Conservation (phyloP, 169 alveolate genomes). For the Cryptosporidium baileyi region DNA sequence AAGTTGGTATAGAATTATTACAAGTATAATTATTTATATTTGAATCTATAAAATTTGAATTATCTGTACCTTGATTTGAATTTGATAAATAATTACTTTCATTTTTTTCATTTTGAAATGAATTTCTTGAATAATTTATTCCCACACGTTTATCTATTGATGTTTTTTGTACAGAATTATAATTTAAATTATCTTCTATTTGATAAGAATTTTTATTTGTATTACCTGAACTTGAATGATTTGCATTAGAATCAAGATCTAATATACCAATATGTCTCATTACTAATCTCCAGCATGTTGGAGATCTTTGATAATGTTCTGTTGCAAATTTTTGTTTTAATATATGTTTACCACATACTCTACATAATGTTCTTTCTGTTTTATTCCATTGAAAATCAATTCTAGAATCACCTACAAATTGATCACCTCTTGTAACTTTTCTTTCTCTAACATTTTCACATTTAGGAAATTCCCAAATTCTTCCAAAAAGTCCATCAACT, state of each 20-base stretch:
- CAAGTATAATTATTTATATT: neutral
- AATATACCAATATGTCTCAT: conserved; percentile 65
- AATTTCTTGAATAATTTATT: neutral
- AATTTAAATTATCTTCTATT: neutral
- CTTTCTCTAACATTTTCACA: conserved; percentile 75
- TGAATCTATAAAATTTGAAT: neutral
- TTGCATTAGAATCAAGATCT: conserved; percentile 18
- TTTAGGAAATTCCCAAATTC: conserved; percentile 77
- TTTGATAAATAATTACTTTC: neutral
- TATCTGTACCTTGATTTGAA: neutral
- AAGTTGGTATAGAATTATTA: neutral
- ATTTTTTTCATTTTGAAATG: neutral
- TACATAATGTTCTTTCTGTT: conserved; percentile 76
- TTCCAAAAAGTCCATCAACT: conserved; percentile 77
- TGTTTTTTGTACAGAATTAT: neutral
- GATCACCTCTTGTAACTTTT: conserved; percentile 78
- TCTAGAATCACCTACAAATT: conserved; percentile 76
- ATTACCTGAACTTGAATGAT: neutral
- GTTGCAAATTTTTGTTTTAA: conserved; percentile 78
- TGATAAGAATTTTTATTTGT: neutral
- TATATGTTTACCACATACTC: conserved; percentile 77
- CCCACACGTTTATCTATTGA: neutral
- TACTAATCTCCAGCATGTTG: conserved; percentile 67
- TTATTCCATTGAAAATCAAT: conserved; percentile 75
- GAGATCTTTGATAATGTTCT: conserved; percentile 75